phyloP scores from a whole-genome alignment of 108 stramenopile genomes.

The Aurantiochytrium sp. region DNA sequence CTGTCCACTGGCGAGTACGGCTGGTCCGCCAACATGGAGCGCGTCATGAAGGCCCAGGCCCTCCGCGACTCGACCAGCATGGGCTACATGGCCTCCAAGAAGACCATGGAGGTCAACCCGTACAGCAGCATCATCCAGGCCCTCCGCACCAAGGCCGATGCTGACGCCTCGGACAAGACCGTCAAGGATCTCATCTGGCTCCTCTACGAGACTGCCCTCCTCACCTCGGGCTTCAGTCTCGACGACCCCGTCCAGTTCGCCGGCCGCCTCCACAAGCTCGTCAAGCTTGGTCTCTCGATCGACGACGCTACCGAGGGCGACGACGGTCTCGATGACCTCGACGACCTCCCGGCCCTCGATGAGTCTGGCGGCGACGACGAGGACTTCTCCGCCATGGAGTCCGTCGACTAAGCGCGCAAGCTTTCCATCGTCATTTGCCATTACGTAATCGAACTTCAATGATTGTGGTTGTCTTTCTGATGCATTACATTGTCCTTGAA shows the following conservation, averaged over 20 bases:
- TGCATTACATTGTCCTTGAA: too few species aligned
- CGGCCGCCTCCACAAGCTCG: slow-evolving; percentile 96
- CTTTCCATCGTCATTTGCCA: background rate
- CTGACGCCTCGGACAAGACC: slow-evolving; percentile 97
- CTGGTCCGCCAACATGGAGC: slow-evolving; percentile 99
- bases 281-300: slow-evolving; percentile 96
- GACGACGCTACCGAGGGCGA: slow-evolving; percentile 93
- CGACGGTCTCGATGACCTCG: slow-evolving; percentile 67
- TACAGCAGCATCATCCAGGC: slow-evolving; percentile 94
- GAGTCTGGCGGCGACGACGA: slow-evolving; percentile 69
- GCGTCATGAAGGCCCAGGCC: slow-evolving; percentile 99
- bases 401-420: slow-evolving; percentile 77
- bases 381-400: slow-evolving; percentile 97
- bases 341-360: slow-evolving; percentile 86
- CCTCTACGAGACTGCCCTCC: slow-evolving; percentile 95
- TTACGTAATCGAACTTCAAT: too few species aligned
- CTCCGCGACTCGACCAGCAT: slow-evolving; percentile 94
- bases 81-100: slow-evolving; percentile 98
- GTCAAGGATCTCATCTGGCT: slow-evolving; percentile 99
- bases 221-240: slow-evolving; percentile 96
- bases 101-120: slow-evolving; percentile 99
- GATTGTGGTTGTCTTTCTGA: too few species aligned
- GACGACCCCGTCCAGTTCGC: slow-evolving; percentile 99
- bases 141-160: slow-evolving; percentile 96
- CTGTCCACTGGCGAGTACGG: slow-evolving; percentile 99